These are phyloP conservation scores for Boletus vinaceobasis DNA, from an alignment of 768 basidiomycete genomes.

Conservation along the genomic window DNA sequence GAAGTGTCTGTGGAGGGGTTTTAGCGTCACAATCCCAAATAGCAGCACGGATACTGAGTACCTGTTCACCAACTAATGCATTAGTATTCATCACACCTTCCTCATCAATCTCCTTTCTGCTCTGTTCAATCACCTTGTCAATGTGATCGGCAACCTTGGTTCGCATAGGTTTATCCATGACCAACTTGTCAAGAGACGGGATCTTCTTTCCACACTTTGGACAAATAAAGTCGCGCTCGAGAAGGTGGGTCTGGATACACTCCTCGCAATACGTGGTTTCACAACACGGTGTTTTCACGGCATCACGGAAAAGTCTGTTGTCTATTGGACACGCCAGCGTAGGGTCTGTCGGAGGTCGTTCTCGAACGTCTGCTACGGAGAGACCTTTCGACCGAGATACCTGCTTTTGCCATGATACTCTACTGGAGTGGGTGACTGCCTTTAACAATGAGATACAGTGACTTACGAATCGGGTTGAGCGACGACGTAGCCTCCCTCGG, in stretches of 20 bases:
- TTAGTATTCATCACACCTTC: conserved; percentile 36
- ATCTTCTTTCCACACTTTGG: conserved; percentile 88
- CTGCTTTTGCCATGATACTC: conserved; percentile 94
- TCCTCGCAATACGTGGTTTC: conserved; percentile 91
- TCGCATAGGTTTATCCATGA: conserved; percentile 75
- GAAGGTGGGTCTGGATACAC: conserved; percentile 90
- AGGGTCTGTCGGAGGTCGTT: conserved; percentile 74
- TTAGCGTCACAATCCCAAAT: conserved; percentile 2
- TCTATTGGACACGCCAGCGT: conserved; percentile 87
- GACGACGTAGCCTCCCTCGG: conserved; percentile 96
- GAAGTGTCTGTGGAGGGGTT: conserved; percentile 16
- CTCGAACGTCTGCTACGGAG: conserved; percentile 86
- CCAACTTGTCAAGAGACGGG: conserved; percentile 82
- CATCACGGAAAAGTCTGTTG: conserved; percentile 89
- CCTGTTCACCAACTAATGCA: conserved; percentile 34
- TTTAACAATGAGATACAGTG: background rate
- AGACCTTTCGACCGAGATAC: conserved; percentile 74
- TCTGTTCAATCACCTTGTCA: conserved; percentile 75
- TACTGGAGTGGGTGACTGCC: conserved; percentile 30
- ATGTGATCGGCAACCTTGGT: conserved; percentile 80
- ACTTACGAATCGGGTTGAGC: conserved; percentile 95
- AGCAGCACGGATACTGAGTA: conserved; percentile 14
- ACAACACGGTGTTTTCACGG: conserved; percentile 95
- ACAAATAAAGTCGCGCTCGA: conserved; percentile 94
- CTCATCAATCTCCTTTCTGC: conserved; percentile 54